These are phyloP conservation scores for Cunninghamia lanceolata DNA, from an alignment of 75 land plant species.

Conservation along the genomic window DNA sequence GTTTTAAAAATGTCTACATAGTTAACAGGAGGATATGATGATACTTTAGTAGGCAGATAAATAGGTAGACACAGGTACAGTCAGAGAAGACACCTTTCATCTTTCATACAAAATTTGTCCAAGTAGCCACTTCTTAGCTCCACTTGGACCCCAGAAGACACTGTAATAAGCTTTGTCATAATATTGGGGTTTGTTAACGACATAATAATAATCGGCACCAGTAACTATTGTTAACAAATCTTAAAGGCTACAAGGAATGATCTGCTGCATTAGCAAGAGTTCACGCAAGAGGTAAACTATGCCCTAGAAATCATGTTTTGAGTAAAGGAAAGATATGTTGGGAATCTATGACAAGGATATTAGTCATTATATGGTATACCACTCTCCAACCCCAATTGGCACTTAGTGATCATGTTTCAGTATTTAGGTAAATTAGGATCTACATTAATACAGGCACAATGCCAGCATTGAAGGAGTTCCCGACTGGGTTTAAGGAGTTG, in stretches of 20 bases:
- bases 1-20: too few relatives aligned
- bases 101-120: too few relatives aligned
- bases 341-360: neutral
- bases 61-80: neutral
- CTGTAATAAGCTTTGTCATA: neutral
- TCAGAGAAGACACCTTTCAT: neutral
- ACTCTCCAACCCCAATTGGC: too few relatives aligned
- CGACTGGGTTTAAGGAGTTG: too few relatives aligned
- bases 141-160: too few relatives aligned
- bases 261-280: neutral
- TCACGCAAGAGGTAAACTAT: too few relatives aligned
- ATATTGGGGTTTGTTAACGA: neutral
- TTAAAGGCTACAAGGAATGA: neutral
- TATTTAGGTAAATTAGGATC: neutral
- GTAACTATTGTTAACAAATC: neutral
- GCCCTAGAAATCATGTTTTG: neutral
- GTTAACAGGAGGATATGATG: too few relatives aligned
- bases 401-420: too few relatives aligned
- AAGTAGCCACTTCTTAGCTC: too few relatives aligned
- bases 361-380: too few relatives aligned
- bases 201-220: neutral
- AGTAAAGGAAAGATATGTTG: neutral
- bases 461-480: too few relatives aligned
- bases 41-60: neutral
- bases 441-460: neutral